Conservation (phyloP, 371 early-diverging fungal genomes). For the Haplosporangium sp. region DNA sequence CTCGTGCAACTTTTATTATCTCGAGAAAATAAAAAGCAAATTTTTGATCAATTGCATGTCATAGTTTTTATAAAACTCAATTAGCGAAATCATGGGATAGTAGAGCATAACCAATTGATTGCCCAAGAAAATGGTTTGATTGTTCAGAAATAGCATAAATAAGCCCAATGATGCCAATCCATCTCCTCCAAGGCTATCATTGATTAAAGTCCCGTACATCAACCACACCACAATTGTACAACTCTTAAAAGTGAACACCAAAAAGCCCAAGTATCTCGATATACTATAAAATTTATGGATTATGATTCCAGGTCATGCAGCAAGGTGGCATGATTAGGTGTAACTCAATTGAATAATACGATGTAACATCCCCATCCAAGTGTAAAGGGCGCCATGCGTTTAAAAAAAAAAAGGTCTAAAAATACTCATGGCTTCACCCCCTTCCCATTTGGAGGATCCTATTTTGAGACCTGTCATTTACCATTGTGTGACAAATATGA, state of each 20-base stretch:
- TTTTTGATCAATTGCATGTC: background rate
- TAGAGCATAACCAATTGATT: background rate
- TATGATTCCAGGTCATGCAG: too few relatives aligned
- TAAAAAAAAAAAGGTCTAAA: background rate
- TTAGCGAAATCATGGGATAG: background rate
- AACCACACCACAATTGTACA: too few relatives aligned
- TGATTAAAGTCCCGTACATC: too few relatives aligned
- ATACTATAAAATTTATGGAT: too few relatives aligned
- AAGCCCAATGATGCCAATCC: background rate
- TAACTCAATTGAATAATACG: background rate
- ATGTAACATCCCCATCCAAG: background rate
- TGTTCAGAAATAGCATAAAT: constrained; percentile 5
- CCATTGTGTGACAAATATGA: constrained; percentile 1
- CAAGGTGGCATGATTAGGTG: background rate
- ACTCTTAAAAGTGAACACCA: too few relatives aligned
- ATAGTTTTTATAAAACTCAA: background rate
- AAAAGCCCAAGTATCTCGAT: too few relatives aligned
- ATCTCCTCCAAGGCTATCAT: background rate
- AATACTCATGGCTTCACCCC: background rate
- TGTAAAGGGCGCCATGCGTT: background rate
- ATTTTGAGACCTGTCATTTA: constrained; percentile 3
- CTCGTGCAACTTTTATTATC: background rate
- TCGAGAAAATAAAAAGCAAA: background rate
- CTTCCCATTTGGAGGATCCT: background rate
- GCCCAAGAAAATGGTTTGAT: background rate